phyloP scores from a whole-genome alignment of 129 eudicot species.

The Flaveria linearis region DNA sequence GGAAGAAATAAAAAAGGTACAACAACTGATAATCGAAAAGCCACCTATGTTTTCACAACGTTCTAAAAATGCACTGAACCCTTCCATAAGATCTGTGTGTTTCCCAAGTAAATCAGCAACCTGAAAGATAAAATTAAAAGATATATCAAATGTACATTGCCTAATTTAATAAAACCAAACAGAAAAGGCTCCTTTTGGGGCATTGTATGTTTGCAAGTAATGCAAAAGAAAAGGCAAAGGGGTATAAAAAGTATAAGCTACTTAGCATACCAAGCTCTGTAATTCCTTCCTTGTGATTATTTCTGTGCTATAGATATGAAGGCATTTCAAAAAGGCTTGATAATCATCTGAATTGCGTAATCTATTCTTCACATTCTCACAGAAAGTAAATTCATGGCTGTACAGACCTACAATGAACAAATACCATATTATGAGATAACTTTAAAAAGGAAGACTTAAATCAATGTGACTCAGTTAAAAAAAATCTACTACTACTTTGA shows the following conservation, averaged over 20 bases:
- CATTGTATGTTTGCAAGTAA: background rate
- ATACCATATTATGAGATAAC: background rate
- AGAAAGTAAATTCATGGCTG: constrained; percentile 78
- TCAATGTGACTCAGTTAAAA: background rate
- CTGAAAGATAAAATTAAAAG: constrained; percentile 40
- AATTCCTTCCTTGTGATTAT: constrained; percentile 88
- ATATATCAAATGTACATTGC: constrained; percentile 2
- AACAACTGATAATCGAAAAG: background rate
- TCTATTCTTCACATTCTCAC: constrained; percentile 93
- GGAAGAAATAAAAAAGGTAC: background rate
- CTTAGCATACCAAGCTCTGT: constrained; percentile 73
- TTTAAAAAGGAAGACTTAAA: background rate
- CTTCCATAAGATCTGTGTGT: constrained; percentile 94
- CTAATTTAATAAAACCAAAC: background rate
- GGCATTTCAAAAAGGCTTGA: constrained; percentile 98
- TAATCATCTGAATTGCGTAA: constrained; percentile 83
- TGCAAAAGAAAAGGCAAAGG: background rate
- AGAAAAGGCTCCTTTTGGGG: constrained; percentile 5
- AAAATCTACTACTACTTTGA: background rate
- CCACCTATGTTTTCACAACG: constrained; percentile 88
- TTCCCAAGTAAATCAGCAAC: constrained; percentile 94
- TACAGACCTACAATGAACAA: constrained; percentile 59
- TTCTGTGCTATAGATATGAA: constrained; percentile 94
- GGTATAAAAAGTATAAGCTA: constrained; percentile 5
- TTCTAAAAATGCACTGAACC: constrained; percentile 86